Percentiles rank a stretch among this genome's conserved stretches.
Evolutionary conservation across 2,329 filamentous ascomycete genomes (phyloP).

Genomic region (Tricladium varicosporioides): DNA sequence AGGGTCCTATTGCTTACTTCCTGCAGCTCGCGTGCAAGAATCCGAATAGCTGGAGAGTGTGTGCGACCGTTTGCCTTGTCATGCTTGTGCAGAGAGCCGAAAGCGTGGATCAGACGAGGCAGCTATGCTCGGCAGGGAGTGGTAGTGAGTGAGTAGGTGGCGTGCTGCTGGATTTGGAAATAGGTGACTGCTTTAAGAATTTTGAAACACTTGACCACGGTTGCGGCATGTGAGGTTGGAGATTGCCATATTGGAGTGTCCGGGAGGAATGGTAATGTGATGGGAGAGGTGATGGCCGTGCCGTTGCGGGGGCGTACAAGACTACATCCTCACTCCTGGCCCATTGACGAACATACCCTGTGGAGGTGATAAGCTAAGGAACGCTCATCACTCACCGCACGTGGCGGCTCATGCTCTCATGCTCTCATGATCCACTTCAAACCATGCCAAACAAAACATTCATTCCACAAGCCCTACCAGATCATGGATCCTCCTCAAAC

Average conservation of each 20-base stretch:
- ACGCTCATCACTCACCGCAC: not conserved
- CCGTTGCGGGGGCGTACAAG: not conserved
- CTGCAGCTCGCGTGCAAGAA: not conserved
- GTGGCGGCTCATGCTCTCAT: not conserved
- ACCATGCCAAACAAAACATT: not conserved
- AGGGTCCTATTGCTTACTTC: not conserved
- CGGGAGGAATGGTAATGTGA: not conserved
- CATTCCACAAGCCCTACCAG: not conserved
- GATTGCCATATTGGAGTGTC: not conserved
- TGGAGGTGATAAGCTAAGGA: too few species aligned
- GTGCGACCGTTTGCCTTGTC: constrained; percentile 15
- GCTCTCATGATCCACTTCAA: not conserved
- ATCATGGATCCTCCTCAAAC: not conserved
- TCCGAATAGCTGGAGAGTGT: constrained; percentile 1
- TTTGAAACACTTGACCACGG: not conserved
- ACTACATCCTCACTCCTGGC: too few species aligned
- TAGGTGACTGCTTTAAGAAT: not conserved
- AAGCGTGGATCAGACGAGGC: constrained; percentile 5
- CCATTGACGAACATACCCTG: too few species aligned
- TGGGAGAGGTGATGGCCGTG: not conserved
- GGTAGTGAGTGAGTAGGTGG: constrained; percentile 1
- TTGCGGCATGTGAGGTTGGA: too few species aligned
- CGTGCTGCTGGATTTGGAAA: not conserved
- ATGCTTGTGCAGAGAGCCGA: constrained; percentile 12
- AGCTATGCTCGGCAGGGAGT: not conserved